Evolutionary conservation across 139 green algal genomes (phyloP), one percentile per base, ranked within the genome.

Genomic region (Desmodesmus armatus): DNA sequence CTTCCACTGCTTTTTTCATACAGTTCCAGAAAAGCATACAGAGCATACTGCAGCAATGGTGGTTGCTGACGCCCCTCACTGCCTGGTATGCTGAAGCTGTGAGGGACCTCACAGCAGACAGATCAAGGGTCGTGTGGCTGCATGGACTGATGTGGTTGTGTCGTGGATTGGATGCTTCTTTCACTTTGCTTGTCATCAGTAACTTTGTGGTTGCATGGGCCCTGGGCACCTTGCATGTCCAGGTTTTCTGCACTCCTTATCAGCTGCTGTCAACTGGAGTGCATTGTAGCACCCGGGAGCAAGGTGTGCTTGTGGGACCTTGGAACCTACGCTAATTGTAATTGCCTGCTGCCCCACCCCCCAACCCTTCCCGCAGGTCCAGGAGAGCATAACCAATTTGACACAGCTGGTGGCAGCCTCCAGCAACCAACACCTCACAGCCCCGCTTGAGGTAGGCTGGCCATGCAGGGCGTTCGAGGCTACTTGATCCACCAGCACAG

Each of bases 331-430:
- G 13, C 6, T 27, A 43, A 40, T 43, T 72, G 2, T 9, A 25
- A 31, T 41, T n/a, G n/a, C n/a, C n/a, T n/a, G n/a, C n/a, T n/a
- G n/a, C n/a, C n/a, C n/a, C n/a, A n/a, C n/a, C n/a, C n/a, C n/a
- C n/a, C n/a, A n/a, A n/a, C n/a, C n/a, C 33, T 51, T 51, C 9
- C 7, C n/a, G 40, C 55, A 82, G 76, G 76, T 82, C 7, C 55
- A 72, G 11, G 76, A 82, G 19, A 82, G 55, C 47, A 65, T 72
- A 33, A 58, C 76, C 13, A 29, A 11, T 5, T 37, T 82, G n/a
- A 37, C 29, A 37, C 35, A 71, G n/a, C 53, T 72, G 25, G 37
- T 82, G 37, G 37, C 53, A 55, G 41, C 40, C 15, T 40, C 35
- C 47, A 82, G 15, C 55, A 73, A 40, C 71, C 71, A 55, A 55